phyloP scores from a whole-genome alignment of 768 basidiomycete species.

The Cystofilobasidium capitatum region DNA sequence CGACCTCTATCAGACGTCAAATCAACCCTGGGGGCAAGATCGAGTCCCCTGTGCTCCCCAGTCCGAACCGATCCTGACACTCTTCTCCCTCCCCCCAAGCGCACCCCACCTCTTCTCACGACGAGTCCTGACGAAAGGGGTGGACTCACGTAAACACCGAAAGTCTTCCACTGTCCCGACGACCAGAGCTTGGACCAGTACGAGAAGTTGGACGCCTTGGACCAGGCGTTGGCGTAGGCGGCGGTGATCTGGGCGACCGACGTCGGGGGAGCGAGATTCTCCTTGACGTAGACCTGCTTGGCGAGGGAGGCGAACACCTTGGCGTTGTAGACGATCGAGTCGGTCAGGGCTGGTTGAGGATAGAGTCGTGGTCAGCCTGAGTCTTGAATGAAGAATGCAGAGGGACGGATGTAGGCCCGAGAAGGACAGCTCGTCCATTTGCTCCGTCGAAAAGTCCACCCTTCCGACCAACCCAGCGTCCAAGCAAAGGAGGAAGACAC shows the following conservation, averaged over 20 bases:
- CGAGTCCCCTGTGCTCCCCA: neutral
- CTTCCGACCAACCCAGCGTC: neutral
- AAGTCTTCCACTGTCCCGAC: slow-evolving; percentile 51
- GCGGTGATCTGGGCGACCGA: slow-evolving; percentile 48
- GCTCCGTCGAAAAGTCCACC: neutral
- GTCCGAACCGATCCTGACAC: neutral
- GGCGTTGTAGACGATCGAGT: slow-evolving; percentile 32
- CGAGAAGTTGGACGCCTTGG: slow-evolving; percentile 49
- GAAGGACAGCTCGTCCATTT: neutral
- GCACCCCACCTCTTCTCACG: neutral
- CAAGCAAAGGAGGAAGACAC: slow-evolving; percentile 44
- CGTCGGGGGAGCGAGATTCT: slow-evolving; percentile 59
- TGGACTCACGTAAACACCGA: slow-evolving; percentile 23
- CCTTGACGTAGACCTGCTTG: slow-evolving; percentile 64
- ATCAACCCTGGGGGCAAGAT: neutral
- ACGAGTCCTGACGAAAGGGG: neutral
- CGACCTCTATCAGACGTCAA: neutral
- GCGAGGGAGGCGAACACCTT: slow-evolving; percentile 63
- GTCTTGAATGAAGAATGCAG: neutral
- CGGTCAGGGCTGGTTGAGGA: slow-evolving; percentile 46
- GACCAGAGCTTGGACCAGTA: slow-evolving; percentile 55
- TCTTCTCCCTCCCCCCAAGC: neutral
- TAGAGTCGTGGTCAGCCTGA: neutral
- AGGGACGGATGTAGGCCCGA: no score
- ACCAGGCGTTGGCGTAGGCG: slow-evolving; percentile 59